These are phyloP conservation scores for Tricholoma furcatifolium DNA, from an alignment of 768 basidiomycete genomes.

Conservation along the genomic window DNA sequence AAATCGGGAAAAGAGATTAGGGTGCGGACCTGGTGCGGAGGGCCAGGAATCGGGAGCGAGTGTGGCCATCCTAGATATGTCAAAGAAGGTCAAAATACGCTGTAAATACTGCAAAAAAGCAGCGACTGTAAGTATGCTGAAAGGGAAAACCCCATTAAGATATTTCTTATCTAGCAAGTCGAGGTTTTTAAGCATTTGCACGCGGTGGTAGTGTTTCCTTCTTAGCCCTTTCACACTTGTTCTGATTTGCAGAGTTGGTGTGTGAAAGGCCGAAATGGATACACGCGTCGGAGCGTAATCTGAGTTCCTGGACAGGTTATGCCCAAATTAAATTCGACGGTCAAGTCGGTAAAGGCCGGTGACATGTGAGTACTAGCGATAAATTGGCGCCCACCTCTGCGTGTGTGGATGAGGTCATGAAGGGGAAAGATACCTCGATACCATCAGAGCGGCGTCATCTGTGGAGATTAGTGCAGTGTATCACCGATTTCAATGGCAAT, in stretches of 20 bases:
- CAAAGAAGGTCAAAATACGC: slow-evolving; percentile 15
- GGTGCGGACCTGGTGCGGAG: slow-evolving; percentile 25
- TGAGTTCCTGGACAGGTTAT: no score
- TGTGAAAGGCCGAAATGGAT: no score
- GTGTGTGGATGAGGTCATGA: no score
- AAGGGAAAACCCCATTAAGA: slow-evolving; percentile 21
- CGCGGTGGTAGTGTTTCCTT: slow-evolving; percentile 13
- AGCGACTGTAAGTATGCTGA: slow-evolving; percentile 20
- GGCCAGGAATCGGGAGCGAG: slow-evolving; percentile 19
- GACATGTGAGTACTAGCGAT: no score
- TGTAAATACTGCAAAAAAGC: slow-evolving; percentile 2
- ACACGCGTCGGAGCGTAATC: no score
- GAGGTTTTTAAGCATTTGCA: slow-evolving; percentile 21
- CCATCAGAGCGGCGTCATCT: no score
- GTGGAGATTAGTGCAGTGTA: no score
- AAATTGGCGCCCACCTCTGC: no score
- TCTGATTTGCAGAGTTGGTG: background rate
- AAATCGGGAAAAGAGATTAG: slow-evolving; percentile 19
- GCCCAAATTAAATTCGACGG: no score
- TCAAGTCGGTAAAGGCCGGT: no score
- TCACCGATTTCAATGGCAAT: no score
- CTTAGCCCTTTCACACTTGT: slow-evolving; percentile 27
- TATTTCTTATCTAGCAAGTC: slow-evolving; percentile 23
- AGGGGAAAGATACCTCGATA: no score
- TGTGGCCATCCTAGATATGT: slow-evolving; percentile 16